These are phyloP conservation scores for Chenopodium quinoa DNA, from an alignment of 148 eudicot genomes.

Conservation along the genomic window DNA sequence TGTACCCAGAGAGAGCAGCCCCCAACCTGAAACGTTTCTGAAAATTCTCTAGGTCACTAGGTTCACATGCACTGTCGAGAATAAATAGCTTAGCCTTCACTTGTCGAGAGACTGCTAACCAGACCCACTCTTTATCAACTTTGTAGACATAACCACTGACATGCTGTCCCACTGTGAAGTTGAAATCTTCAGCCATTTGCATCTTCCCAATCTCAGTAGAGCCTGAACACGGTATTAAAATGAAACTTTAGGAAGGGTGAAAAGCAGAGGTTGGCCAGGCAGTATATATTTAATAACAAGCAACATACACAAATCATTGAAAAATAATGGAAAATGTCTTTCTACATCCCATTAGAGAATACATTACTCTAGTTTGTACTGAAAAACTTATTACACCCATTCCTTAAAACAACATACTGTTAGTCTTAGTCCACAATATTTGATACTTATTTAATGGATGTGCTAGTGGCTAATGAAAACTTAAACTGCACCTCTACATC, in stretches of 20 bases:
- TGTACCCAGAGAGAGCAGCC: constrained; percentile 50
- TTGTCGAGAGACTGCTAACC: constrained; percentile 69
- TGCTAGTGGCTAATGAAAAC: neutral
- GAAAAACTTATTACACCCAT: neutral
- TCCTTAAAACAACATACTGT: neutral
- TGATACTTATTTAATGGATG: neutral
- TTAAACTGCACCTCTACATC: neutral
- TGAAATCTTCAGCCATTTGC: constrained; percentile 40
- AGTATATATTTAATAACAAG: neutral
- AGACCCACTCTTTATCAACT: constrained; percentile 87
- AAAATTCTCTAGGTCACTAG: constrained; percentile 60
- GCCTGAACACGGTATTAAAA: constrained; percentile 27
- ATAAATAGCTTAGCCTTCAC: constrained; percentile 71
- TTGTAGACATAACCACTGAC: constrained; percentile 79
- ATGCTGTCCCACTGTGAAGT: constrained; percentile 57
- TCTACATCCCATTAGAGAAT: neutral
- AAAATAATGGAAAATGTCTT: neutral
- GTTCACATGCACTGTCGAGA: constrained; percentile 78
- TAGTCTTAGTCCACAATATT: neutral
- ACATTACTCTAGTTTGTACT: neutral
- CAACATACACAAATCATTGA: neutral
- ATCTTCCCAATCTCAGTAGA: constrained; percentile 28
- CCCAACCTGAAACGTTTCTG: constrained; percentile 66
- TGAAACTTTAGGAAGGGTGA: neutral
- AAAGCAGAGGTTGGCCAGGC: neutral